Evolutionary conservation across 2,329 filamentous ascomycete genomes (phyloP).

Genomic region (Colletotrichum lini): DNA sequence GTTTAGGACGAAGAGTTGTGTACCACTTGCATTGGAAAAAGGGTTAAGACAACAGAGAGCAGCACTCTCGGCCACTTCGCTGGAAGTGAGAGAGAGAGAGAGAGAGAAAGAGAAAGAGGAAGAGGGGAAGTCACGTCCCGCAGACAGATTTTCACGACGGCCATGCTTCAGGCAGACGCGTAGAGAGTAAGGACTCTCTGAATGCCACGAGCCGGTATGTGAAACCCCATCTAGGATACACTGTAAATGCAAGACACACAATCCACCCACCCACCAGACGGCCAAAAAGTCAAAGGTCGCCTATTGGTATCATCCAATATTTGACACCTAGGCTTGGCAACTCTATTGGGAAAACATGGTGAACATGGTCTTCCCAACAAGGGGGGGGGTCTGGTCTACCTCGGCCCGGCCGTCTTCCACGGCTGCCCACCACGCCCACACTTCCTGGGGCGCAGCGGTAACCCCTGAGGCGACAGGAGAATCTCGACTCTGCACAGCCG

Average conservation of each 20-base stretch:
- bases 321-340: background rate
- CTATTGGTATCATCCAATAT: background rate
- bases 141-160: background rate
- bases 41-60: background rate
- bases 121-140: too few species aligned
- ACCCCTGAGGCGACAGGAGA: conserved; percentile 1
- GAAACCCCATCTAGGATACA: background rate
- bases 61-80: background rate
- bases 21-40: background rate
- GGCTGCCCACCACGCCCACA: background rate
- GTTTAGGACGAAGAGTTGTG: background rate
- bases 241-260: background rate
- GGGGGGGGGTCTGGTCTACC: background rate
- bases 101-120: background rate
- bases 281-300: background rate
- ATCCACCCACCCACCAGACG: too few species aligned
- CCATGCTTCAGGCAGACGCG: background rate
- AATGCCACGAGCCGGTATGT: background rate
- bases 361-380: background rate
- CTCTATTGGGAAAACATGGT: conserved; percentile 1
- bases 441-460: conserved; percentile 3
- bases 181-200: background rate
- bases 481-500: conserved; percentile 13
- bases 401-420: background rate
- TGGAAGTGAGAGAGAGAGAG: background rate